phyloP scores from a whole-genome alignment of 495 filamentous ascomycete genomes.

The Penicillium tannophilum region DNA sequence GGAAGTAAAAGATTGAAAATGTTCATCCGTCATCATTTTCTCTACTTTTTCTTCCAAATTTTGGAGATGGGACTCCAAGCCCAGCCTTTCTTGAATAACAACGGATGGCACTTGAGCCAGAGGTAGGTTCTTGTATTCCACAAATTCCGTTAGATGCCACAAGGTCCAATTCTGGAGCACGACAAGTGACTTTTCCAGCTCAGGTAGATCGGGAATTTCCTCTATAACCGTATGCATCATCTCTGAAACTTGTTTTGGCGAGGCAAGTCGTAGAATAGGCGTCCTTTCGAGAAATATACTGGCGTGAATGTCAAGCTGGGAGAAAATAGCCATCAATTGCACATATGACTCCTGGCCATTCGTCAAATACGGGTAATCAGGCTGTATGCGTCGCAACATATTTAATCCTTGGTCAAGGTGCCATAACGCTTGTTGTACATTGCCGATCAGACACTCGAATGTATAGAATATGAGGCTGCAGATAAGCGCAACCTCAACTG shows the following conservation, averaged over 20 bases:
- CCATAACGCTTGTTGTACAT: constrained; percentile 25
- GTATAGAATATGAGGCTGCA: constrained; percentile 37
- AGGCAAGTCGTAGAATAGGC: constrained; percentile 9
- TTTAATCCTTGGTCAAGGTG: constrained; percentile 31
- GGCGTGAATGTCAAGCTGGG: constrained; percentile 33
- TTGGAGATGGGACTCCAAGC: constrained; percentile 12
- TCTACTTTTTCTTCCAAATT: constrained; percentile 9
- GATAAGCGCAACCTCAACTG: constrained; percentile 28
- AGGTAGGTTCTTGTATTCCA: constrained; percentile 10
- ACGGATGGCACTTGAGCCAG: constrained; percentile 13
- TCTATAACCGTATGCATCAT: not conserved
- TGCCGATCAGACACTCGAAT: constrained; percentile 32
- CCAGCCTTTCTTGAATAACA: constrained; percentile 15
- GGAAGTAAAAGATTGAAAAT: not conserved
- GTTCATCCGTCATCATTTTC: not conserved
- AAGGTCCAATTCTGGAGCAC: constrained; percentile 23
- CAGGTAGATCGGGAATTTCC: not conserved
- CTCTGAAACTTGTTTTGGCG: not conserved
- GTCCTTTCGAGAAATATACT: constrained; percentile 24
- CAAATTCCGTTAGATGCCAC: constrained; percentile 16
- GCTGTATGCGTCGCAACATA: constrained; percentile 17
- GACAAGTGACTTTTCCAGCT: constrained; percentile 18
- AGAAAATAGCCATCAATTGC: constrained; percentile 18
- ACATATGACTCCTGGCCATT: not conserved
- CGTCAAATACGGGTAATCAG: not conserved